Percentiles rank a stretch among this genome's conserved stretches.
These are phyloP conservation scores for Lasiosphaeria miniovina DNA, from an alignment of 495 filamentous ascomycete genomes.

Conservation along the genomic window DNA sequence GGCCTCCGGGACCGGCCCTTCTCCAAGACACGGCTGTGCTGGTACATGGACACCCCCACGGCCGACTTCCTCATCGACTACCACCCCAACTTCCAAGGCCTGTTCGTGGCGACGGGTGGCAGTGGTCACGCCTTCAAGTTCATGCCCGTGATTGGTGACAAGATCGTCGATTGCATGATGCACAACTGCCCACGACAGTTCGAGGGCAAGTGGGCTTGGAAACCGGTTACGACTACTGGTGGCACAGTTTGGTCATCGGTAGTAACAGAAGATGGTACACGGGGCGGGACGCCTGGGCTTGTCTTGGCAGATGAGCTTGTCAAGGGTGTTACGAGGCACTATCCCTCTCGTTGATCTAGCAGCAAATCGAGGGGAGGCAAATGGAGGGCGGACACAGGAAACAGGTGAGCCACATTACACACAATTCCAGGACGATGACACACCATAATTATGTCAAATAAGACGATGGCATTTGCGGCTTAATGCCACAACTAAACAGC, in stretches of 20 bases:
- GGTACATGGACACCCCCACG: slow-evolving; percentile 81
- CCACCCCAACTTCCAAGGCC: slow-evolving; percentile 60
- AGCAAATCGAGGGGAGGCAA: background rate
- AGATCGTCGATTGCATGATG: slow-evolving; percentile 66
- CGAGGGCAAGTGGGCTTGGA: slow-evolving; percentile 68
- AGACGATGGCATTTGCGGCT: slow-evolving; percentile 17
- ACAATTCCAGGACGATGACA: background rate
- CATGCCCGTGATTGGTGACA: slow-evolving; percentile 77
- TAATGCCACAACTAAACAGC: slow-evolving; percentile 16
- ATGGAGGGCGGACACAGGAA: background rate
- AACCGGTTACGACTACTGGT: slow-evolving; percentile 3
- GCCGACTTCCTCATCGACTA: slow-evolving; percentile 80
- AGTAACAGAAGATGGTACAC: slow-evolving; percentile 62
- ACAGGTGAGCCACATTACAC: slow-evolving; percentile 4
- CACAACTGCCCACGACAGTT: slow-evolving; percentile 56
- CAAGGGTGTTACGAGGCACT: slow-evolving; percentile 21
- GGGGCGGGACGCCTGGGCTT: slow-evolving; percentile 56
- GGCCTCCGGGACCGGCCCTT: slow-evolving; percentile 62
- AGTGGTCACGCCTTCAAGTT: slow-evolving; percentile 91
- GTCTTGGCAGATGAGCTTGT: slow-evolving; percentile 51
- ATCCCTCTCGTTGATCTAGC: background rate
- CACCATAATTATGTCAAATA: slow-evolving; percentile 5
- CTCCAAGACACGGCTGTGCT: slow-evolving; percentile 70
- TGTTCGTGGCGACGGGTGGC: slow-evolving; percentile 82
- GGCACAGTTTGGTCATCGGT: slow-evolving; percentile 26